Evolutionary conservation across 2,329 filamentous ascomycete genomes (phyloP).

Genomic region (Cryoendolithus antarcticus): DNA sequence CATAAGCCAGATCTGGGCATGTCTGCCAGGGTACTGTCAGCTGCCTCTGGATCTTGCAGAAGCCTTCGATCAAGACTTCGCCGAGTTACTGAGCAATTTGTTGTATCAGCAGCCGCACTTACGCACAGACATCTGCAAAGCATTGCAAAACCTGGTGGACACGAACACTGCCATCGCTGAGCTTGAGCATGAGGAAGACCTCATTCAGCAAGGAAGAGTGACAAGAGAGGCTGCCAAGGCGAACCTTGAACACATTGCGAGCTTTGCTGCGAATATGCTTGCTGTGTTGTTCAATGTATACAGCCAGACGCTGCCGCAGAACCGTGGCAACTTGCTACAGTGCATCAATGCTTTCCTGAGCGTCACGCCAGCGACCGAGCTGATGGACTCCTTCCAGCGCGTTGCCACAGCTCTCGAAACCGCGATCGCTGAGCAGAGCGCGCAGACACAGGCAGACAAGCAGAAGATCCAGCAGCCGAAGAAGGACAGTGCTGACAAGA

Average conservation of each 20-base stretch:
- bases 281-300: constrained; percentile 99
- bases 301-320: constrained; percentile 87
- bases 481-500: constrained; percentile 48
- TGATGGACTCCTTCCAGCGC: constrained; percentile 77
- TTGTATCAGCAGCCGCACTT: constrained; percentile 86
- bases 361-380: constrained; percentile 51
- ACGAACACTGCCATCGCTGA: constrained; percentile 74
- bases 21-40: constrained; percentile 88
- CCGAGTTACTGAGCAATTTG: constrained; percentile 80
- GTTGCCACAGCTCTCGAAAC: constrained; percentile 73
- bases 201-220: constrained; percentile 67
- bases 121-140: constrained; percentile 75
- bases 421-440: constrained; percentile 48
- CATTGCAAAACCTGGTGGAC: constrained; percentile 75
- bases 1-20: constrained; percentile 89
- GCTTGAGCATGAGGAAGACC: constrained; percentile 55
- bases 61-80: constrained; percentile 75
- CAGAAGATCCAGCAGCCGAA: constrained; percentile 36
- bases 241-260: constrained; percentile 70
- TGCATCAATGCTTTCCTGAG: constrained; percentile 93
- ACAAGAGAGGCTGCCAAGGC: constrained; percentile 61
- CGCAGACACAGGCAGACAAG: constrained; percentile 53
- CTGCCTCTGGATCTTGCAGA: constrained; percentile 58
- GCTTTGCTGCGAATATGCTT: constrained; percentile 75
- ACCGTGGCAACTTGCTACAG: constrained; percentile 77